Evolutionary conservation across 2,329 filamentous ascomycete genomes (phyloP), one percentile per base, ranked within the genome.

Genomic region (Penicillium griseofulvum): DNA sequence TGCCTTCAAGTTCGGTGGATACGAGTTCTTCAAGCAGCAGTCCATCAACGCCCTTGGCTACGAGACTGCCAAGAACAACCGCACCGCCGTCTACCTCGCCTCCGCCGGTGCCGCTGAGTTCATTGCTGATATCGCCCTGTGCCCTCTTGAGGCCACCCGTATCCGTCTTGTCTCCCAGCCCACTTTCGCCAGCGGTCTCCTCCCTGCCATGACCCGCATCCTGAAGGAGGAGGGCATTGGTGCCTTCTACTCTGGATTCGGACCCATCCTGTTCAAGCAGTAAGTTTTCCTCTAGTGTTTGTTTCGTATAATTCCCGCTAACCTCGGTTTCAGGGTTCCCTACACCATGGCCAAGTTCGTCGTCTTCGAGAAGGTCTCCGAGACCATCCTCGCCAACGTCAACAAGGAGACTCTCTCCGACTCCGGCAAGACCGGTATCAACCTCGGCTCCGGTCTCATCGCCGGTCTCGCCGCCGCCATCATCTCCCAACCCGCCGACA

Each of bases 291-390:
- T 10, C 5, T 6, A 8, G 14, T 22, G 11, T n/a, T 4, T 17
- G 14, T 16, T 17, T 31, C 22, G 16, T 19, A 4, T 4, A 10
- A 29, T 33, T 24, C 12, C 11, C 26, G 17, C 55, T 63, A 52
- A 60, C 46, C 34, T 9, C 3, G 10, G 10, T 4, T 26, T 31
- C 63, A 90, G 88, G 83, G 87, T 95, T 68, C 90, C 90, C 64
- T 95, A 95, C 83, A 95, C 90, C 77, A 92, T 94, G 88, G 83
- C 90, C 84, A 95, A 95, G 83, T 95, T 95, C 81, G 90, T 93
- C 78, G 90, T 92, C 70, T 94, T 85, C 84, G 90, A 95, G 81
- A 93, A 93, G 84, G 88, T 91, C 68, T 81, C 86, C 68, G 90
- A 94, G 81, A 70, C 81, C 65, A 76, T 89, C 80, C 93, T 87